These are phyloP conservation scores for Tulasnella sp. DNA, from an alignment of 768 basidiomycete species.

Conservation along the genomic window DNA sequence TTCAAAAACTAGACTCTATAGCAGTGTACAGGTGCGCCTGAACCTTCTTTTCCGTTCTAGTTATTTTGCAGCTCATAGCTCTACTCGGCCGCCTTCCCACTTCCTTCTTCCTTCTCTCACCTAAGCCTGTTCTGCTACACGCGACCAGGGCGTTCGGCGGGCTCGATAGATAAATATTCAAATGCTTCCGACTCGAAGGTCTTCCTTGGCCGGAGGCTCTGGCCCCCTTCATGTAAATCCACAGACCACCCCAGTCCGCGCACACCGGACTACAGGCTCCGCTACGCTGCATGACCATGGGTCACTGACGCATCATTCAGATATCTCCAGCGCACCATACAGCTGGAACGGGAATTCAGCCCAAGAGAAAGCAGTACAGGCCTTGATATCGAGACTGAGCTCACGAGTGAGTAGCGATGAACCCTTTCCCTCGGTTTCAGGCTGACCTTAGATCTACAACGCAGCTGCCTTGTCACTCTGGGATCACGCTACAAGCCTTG, in stretches of 20 bases:
- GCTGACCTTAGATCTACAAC: constrained; percentile 7
- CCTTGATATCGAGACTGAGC: constrained; percentile 68
- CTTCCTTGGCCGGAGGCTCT: background rate
- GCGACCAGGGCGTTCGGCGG: too few species aligned
- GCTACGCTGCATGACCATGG: too few species aligned
- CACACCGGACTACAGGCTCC: background rate
- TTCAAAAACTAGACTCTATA: too few species aligned
- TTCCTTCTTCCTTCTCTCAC: too few species aligned
- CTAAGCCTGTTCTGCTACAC: too few species aligned
- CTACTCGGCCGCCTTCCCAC: too few species aligned
- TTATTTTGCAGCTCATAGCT: too few species aligned
- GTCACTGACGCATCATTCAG: too few species aligned
- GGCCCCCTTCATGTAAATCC: background rate
- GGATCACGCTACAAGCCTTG: constrained; percentile 55
- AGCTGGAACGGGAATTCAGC: constrained; percentile 31
- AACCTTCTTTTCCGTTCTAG: too few species aligned
- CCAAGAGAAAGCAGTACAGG: constrained; percentile 74
- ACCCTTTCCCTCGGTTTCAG: constrained; percentile 8
- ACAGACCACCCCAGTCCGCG: background rate
- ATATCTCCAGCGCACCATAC: background rate
- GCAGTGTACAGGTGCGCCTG: too few species aligned
- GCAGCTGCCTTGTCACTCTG: constrained; percentile 81
- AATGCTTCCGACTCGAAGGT: constrained; percentile 1
- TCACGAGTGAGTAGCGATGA: constrained; percentile 47
- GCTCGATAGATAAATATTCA: too few species aligned